phyloP scores from a whole-genome alignment of 257 asterid genomes.

The Oldenlandia corymbosa region DNA sequence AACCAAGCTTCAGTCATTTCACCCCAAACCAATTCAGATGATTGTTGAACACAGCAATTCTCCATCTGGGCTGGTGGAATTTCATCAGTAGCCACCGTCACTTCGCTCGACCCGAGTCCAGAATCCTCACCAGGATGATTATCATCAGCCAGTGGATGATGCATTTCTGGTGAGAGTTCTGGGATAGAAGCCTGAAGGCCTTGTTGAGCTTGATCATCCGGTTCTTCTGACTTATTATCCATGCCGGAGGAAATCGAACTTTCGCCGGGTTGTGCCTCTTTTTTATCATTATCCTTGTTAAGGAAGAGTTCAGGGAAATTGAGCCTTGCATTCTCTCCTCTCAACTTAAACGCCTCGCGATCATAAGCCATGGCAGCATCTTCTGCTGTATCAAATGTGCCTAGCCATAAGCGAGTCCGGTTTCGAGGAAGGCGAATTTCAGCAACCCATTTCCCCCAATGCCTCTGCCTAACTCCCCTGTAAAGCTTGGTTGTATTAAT shows the following conservation, averaged over 20 bases:
- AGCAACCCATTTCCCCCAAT: conserved; percentile 99
- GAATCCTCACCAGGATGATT: conserved; percentile 24
- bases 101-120: conserved; percentile 27
- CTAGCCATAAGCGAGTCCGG: conserved; percentile 93
- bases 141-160: conserved; percentile 7
- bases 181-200: conserved; percentile 2
- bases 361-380: conserved; percentile 94
- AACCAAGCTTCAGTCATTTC: conserved; percentile 67
- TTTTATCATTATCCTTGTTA: conserved; percentile 46
- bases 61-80: conserved; percentile 28
- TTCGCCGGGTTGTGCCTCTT: conserved; percentile 2
- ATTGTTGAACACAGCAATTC: conserved; percentile 7
- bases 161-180: conserved; percentile 17
- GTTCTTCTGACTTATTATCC: background rate
- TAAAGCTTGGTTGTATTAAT: conserved; percentile 57
- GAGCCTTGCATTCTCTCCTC: conserved; percentile 84
- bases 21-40: conserved; percentile 75
- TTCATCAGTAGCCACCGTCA: conserved; percentile 24
- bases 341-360: conserved; percentile 73
- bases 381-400: conserved; percentile 89
- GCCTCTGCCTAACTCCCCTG: conserved; percentile 92
- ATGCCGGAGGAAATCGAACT: background rate
- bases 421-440: conserved; percentile 88
- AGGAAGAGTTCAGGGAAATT: conserved; percentile 74
- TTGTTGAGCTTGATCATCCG: conserved; percentile 14